Evolutionary conservation across 2,329 filamentous ascomycete genomes (phyloP), one percentile per base, ranked within the genome.

Genomic region (Aureobasidium pullulans): DNA sequence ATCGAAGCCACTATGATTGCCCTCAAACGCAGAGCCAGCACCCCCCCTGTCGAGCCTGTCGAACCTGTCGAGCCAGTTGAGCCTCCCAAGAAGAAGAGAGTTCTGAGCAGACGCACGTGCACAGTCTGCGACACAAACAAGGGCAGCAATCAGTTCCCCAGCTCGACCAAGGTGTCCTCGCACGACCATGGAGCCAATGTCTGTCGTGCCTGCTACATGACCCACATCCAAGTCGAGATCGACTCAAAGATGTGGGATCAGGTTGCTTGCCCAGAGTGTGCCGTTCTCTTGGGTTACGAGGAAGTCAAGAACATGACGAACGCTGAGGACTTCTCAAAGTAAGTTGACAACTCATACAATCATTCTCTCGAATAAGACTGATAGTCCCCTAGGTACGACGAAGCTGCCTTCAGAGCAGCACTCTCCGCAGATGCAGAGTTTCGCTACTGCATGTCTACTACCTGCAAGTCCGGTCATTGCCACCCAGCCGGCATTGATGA

Each of bases 391-490:
- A 56, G 52, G 7, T 57, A 47, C 11, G 53, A 57, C 8, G 11
- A 19, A 13, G 31, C 32, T 2, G 37, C 7, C 9, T 6, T 57
- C 40, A 46, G 42, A 11, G 40, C 32, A 19, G 13, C 40, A 4
- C 19, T 57, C 4, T 19, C 40, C 1, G 31, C 10, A 19, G 54
- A 58, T 8, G 6, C 7, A 6, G 46, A 59, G 7, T 58, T 13
- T n/a, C 10, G 28, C 1, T 4, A 23, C 6, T 58, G 54, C 13
- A 15, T 58, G 15, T 40, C 42, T 3, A 9, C 53, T 0, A 15
- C 40, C 6, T 58, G 54, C 10, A 13, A 58, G 1, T 32, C 64
- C 0, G 67, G 66, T 7, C 66, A 68, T 16, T 34, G 64, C 7
- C 66, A 66, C 44, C 43, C 32, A 6, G 59, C 58, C n/a, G 56